Evolutionary conservation across 2,329 filamentous ascomycete genomes (phyloP).

Genomic region (Cladosporium sp.): DNA sequence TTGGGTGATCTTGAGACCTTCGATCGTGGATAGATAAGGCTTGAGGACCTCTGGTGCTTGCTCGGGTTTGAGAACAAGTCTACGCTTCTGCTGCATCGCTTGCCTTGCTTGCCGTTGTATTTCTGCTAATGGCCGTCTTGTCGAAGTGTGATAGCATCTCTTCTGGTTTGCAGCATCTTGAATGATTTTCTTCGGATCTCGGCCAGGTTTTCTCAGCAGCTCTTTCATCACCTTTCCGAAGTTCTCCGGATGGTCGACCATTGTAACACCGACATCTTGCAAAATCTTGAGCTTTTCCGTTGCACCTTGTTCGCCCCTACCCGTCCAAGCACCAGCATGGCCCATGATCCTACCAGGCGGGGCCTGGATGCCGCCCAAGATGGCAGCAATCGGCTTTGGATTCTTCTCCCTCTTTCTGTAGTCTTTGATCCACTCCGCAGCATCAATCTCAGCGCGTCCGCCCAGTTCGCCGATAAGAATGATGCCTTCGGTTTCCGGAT

Average conservation of each 20-base stretch:
- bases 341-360: conserved; percentile 70
- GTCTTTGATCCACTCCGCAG: conserved; percentile 70
- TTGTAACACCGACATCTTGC: conserved; percentile 64
- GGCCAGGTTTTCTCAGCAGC: conserved; percentile 52
- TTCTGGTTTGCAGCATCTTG: conserved; percentile 45
- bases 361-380: conserved; percentile 68
- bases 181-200: conserved; percentile 42
- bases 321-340: conserved; percentile 72
- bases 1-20: conserved; percentile 27
- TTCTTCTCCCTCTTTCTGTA: conserved; percentile 59
- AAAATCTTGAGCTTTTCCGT: conserved; percentile 67
- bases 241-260: conserved; percentile 75
- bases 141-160: conserved; percentile 48
- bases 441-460: conserved; percentile 67
- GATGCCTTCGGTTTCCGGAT: conserved; percentile 69
- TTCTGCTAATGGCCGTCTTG: conserved; percentile 22
- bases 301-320: conserved; percentile 65
- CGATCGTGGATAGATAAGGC: conserved; percentile 32
- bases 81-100: conserved; percentile 27
- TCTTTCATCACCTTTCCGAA: conserved; percentile 69
- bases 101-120: conserved; percentile 15
- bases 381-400: conserved; percentile 73
- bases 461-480: conserved; percentile 73
- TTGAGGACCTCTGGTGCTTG: conserved; percentile 29
- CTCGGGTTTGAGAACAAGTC: conserved; percentile 29